Percentiles rank a stretch among this genome's conserved stretches.
Evolutionary conservation across 2,329 filamentous ascomycete genomes (phyloP).

Genomic region (Cercospora sp.): DNA sequence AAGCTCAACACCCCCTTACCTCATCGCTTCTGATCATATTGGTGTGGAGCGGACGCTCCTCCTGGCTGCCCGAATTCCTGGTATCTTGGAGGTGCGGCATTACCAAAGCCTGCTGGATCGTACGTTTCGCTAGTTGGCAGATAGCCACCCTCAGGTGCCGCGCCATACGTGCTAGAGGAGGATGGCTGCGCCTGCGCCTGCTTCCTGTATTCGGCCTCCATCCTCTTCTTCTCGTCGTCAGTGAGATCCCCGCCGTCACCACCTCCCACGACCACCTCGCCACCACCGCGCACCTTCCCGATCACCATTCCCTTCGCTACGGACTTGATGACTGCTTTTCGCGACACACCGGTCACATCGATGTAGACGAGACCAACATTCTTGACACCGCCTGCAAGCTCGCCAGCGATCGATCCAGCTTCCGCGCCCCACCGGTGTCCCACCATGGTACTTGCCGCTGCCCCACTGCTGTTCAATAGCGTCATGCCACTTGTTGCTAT

Average conservation of each 20-base stretch:
- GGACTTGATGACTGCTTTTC: constrained; percentile 85
- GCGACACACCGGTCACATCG: constrained; percentile 88
- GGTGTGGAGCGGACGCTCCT: constrained; percentile 11
- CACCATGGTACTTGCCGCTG: constrained; percentile 81
- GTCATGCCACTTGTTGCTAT: constrained; percentile 83
- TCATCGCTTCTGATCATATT: constrained; percentile 14
- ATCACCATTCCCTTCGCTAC: constrained; percentile 97
- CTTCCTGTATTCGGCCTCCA: constrained; percentile 29
- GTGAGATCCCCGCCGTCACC: constrained; percentile 55
- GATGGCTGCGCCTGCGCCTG: constrained; percentile 34
- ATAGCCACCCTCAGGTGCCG: constrained; percentile 22
- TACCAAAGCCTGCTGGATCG: constrained; percentile 32
- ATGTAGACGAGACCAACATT: constrained; percentile 98
- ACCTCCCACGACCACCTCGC: constrained; percentile 72
- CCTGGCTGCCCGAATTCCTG: constrained; percentile 31
- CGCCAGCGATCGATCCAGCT: constrained; percentile 73
- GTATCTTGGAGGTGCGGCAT: constrained; percentile 32
- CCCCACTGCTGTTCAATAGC: constrained; percentile 70
- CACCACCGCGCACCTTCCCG: constrained; percentile 71
- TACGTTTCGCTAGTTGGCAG: constrained; percentile 30
- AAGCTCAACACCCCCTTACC: neutral
- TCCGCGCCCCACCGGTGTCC: constrained; percentile 86
- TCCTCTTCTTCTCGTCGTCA: constrained; percentile 41
- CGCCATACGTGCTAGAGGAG: constrained; percentile 9
- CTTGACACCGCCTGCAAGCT: constrained; percentile 83